Evolutionary conservation across 352 stramenopile genomes (phyloP).

Genomic region (Globisporangium middletonii): DNA sequence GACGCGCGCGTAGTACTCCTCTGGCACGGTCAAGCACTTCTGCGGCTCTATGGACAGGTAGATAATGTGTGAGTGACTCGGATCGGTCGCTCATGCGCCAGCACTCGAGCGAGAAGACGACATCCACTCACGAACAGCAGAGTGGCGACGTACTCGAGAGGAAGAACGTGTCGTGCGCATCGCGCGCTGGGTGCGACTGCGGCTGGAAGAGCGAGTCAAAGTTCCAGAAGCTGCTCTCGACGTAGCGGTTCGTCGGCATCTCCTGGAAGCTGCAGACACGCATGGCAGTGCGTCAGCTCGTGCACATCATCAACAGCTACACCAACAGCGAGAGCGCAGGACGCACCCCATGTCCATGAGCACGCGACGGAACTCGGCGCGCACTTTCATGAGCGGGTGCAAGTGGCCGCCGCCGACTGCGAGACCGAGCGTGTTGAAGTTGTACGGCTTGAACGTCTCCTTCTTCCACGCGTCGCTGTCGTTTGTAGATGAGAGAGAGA

Average conservation of each 20-base stretch:
- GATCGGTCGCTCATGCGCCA: too few relatives aligned
- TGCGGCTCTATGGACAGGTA: constrained; percentile 40
- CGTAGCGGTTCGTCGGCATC: constrained; percentile 99
- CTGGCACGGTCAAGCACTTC: constrained; percentile 85
- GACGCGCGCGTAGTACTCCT: constrained; percentile 99
- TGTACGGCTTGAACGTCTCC: constrained; percentile 98
- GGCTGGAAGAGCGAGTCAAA: constrained; percentile 99
- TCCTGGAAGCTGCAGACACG: constrained; percentile 89
- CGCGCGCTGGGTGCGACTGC: constrained; percentile 97
- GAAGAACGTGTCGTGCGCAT: constrained; percentile 99
- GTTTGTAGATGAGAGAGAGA: neutral
- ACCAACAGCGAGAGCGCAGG: neutral
- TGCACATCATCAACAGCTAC: neutral
- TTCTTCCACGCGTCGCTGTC: constrained; percentile 90
- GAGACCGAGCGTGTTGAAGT: constrained; percentile 97
- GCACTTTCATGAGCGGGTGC: constrained; percentile 97
- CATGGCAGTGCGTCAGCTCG: neutral
- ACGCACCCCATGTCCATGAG: constrained; percentile 98
- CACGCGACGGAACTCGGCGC: constrained; percentile 98
- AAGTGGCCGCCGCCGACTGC: constrained; percentile 94
- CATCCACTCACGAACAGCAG: neutral
- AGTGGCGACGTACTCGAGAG: constrained; percentile 81
- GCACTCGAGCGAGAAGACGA: too few relatives aligned
- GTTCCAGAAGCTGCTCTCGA: constrained; percentile 99
- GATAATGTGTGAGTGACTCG: neutral